Conservation (phyloP, 495 filamentous ascomycete genomes). For the Penicillium pulvis region DNA sequence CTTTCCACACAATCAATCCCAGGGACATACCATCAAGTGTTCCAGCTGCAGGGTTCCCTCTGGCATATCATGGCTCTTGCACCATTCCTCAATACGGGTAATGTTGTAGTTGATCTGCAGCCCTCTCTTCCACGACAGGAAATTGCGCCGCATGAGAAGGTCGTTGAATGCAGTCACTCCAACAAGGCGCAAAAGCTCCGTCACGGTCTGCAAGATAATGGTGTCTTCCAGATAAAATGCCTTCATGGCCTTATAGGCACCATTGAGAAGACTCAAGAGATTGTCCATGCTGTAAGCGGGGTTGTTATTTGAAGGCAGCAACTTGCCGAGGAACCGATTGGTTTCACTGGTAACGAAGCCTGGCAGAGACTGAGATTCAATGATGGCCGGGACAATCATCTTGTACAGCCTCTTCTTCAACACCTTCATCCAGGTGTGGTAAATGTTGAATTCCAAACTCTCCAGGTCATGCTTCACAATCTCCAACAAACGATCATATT, state of each 20-base stretch:
- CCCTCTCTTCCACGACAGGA: conserved; percentile 98
- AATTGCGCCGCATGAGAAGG: conserved; percentile 94
- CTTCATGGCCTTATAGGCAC: conserved; percentile 97
- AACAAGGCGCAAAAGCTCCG: conserved; percentile 89
- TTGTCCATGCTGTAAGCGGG: conserved; percentile 99
- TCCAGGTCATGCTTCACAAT: conserved; percentile 99
- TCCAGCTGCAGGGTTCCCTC: conserved; percentile 97
- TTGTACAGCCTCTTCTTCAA: conserved; percentile 98
- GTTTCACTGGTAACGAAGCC: conserved; percentile 99
- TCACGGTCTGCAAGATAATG: conserved; percentile 93
- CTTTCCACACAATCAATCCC: neutral
- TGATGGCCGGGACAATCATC: conserved; percentile 99
- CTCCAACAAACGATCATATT: conserved; percentile 96
- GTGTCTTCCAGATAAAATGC: conserved; percentile 94
- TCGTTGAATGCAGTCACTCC: conserved; percentile 99
- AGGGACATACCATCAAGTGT: conserved; percentile 82
- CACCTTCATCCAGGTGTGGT: conserved; percentile 99
- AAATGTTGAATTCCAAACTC: conserved; percentile 99
- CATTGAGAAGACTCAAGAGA: conserved; percentile 92
- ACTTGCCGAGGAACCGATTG: conserved; percentile 95
- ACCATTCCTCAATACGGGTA: conserved; percentile 99
- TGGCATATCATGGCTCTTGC: conserved; percentile 99
- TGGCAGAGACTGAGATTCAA: conserved; percentile 96
- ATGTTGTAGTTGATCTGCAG: conserved; percentile 99
- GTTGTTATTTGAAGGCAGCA: conserved; percentile 81